Evolutionary conservation across 2,329 filamentous ascomycete genomes (phyloP).

Genomic region (Xylaria multiplex): DNA sequence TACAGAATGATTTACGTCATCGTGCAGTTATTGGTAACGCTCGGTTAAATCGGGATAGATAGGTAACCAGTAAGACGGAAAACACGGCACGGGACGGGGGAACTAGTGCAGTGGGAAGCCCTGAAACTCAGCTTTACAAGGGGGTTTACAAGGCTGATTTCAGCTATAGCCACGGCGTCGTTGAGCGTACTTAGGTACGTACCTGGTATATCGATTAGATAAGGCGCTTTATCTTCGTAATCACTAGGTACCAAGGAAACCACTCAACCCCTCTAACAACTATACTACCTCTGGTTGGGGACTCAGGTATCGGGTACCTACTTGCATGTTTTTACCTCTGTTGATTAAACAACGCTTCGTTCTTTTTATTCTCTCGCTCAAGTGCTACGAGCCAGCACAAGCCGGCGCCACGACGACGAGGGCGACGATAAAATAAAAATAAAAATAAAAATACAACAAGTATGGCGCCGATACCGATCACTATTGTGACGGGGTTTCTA

Average conservation of each 20-base stretch:
- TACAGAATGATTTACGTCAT: constrained; percentile 24
- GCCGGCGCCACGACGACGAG: constrained; percentile 1
- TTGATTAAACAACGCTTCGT: too few species aligned
- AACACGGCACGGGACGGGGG: constrained; percentile 13
- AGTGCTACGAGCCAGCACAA: not conserved
- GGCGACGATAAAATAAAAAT: not conserved
- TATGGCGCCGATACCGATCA: constrained; percentile 84
- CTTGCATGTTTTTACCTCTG: too few species aligned
- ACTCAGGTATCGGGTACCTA: too few species aligned
- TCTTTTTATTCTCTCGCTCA: not conserved
- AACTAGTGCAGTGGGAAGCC: not conserved
- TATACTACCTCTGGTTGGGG: too few species aligned
- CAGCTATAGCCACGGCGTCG: not conserved
- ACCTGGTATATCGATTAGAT: constrained; percentile 8
- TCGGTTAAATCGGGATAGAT: not conserved
- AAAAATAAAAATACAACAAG: not conserved
- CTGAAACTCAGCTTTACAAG: not conserved
- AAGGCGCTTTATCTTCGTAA: not conserved
- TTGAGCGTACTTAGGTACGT: not conserved
- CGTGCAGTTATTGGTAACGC: constrained; percentile 1
- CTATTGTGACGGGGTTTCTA: constrained; percentile 94
- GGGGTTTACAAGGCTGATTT: not conserved
- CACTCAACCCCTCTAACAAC: constrained; percentile 24
- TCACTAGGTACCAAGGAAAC: constrained; percentile 7
- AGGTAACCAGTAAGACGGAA: constrained; percentile 4